phyloP scores from a whole-genome alignment of 2,329 filamentous ascomycete species.

The Fusarium sp. region DNA sequence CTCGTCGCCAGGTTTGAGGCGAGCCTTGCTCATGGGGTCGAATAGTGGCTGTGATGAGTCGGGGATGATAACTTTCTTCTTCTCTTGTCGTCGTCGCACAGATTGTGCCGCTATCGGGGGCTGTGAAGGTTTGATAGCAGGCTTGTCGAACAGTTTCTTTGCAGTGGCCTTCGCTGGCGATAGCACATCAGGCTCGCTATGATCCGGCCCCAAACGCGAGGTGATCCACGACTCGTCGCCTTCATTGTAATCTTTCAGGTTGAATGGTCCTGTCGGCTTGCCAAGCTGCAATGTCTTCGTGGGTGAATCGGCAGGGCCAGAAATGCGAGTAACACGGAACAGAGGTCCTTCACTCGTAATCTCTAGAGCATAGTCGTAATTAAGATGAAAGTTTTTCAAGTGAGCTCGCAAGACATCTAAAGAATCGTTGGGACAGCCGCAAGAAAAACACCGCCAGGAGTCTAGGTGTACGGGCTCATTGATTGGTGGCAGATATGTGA shows the following conservation, averaged over 20 bases:
- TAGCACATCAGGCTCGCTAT: slow-evolving; percentile 42
- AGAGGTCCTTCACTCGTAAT: slow-evolving; percentile 52
- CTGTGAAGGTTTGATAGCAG: slow-evolving; percentile 26
- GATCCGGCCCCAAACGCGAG: slow-evolving; percentile 54
- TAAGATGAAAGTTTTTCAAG: slow-evolving; percentile 57
- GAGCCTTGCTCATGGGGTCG: slow-evolving; percentile 66
- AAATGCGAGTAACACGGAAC: slow-evolving; percentile 53
- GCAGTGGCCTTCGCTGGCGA: slow-evolving; percentile 41
- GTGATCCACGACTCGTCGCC: slow-evolving; percentile 61
- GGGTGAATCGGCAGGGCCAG: slow-evolving; percentile 45
- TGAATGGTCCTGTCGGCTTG: slow-evolving; percentile 56
- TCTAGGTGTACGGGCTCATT: slow-evolving; percentile 60
- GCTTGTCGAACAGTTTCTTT: slow-evolving; percentile 43
- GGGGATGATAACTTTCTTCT: slow-evolving; percentile 57
- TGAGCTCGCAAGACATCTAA: slow-evolving; percentile 62
- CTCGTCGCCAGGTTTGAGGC: slow-evolving; percentile 60
- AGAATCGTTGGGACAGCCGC: slow-evolving; percentile 59
- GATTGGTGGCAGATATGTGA: slow-evolving; percentile 59
- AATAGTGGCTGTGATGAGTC: slow-evolving; percentile 64
- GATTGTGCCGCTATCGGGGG: slow-evolving; percentile 4
- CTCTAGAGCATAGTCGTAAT: slow-evolving; percentile 57
- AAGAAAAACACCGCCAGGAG: slow-evolving; percentile 63
- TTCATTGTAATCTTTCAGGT: slow-evolving; percentile 56
- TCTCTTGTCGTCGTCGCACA: slow-evolving; percentile 23
- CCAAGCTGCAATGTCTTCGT: slow-evolving; percentile 57